Base-by-base conservation (phyloP, 2,329 filamentous ascomycete species). In the Gremmenia infestans region DNA sequence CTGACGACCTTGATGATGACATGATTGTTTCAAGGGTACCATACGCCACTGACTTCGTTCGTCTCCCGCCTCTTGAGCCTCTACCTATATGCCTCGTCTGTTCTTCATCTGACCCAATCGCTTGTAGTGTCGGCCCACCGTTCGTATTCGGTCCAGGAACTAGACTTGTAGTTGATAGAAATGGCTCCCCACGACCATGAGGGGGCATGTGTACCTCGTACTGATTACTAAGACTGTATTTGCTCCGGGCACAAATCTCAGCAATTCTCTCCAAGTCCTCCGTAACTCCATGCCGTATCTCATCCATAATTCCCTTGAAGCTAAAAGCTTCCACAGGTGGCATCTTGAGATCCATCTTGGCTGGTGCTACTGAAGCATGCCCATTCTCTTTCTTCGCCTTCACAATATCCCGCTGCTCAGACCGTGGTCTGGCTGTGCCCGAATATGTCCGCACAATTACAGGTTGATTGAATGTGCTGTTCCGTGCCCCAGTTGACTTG, bases 1-100 rank as follows among this genome's bases (percentile, higher is more conserved):
- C 81, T 0, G 82, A 85, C 1, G 82, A 86, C 25, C 82, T 77
- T 58, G 82, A 86, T 0, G 81, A 83, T 23, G 81, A 85, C 75
- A 86, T 86, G 65, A 86, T 86, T 0, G 83, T 86, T 64, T 87
- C 82, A 4, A 86, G 70, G 0, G 82, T 86, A 3, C 82, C 81
- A 68, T 85, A 81, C 5, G 83, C 83, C 6, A 55, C 62, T 37
- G 66, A 69, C 45, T 65, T 70, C 8, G 63, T 54, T 54, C 65
- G 58, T 55, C 66, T 61, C 11, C 61, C 62, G 48, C 61, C 60
- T 54, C 62, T 65, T 37, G 60, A 62, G 15, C 61, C 57, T 53
- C 65, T 59, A 14, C 57, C 57, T 14, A 57, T 40, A 53, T 52
- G 61, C n/a, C 65, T 58, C 11, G 55, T 25, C 11, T 76, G 74